Evolutionary conservation across 202 grass and related monocot genomes (phyloP), one percentile per base, ranked within the genome.

Genomic region (Musa balbisiana): DNA sequence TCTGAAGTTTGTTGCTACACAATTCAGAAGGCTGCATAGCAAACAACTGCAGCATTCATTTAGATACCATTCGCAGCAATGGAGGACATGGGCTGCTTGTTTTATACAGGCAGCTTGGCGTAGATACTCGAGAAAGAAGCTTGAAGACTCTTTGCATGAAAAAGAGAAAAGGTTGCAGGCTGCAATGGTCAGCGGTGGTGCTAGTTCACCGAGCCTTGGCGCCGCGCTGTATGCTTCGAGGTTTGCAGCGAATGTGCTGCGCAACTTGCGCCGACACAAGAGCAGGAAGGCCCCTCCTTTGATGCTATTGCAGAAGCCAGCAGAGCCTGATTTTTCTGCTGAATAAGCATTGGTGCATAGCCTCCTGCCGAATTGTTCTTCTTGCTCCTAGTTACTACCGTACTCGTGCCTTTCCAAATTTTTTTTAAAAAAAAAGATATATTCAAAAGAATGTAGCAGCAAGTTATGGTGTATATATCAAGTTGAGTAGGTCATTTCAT

Each of bases 41-140:
- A 98, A 98, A 77, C 86, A 98, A 64, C 83, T 98, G 52, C 86
- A 71, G 50, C 86, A 98, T 73, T 89, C 94, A 9, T 98, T 98
- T 73, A 85, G 88, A 64, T 88, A 89, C 77, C 93, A 98, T 26
- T 98, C 94, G 54, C 94, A 91, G 33, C 94, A 98, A 50, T 94
- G 91, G 91, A 91, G 88, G 76, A 98, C 94, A n/a, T 98, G 91
- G 88, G 91, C 94, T 2, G 91, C 85, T 27, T 98, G 90, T 73
- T 98, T 98, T 74, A 90, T 98, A 85, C 94, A 98, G 79, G 91
- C 94, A 49, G 94, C 94, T 27, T 98, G 94, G n/a, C n/a, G n/a
- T n/a, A n/a, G n/a, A n/a, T n/a, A n/a, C n/a, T n/a, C n/a, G n/a
- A n/a, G n/a, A n/a, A 98, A 98, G 94, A 98, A 98, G 79, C 67